Base-by-base conservation (phyloP, 208 protist genomes). In the Entamoeba dispar region DNA sequence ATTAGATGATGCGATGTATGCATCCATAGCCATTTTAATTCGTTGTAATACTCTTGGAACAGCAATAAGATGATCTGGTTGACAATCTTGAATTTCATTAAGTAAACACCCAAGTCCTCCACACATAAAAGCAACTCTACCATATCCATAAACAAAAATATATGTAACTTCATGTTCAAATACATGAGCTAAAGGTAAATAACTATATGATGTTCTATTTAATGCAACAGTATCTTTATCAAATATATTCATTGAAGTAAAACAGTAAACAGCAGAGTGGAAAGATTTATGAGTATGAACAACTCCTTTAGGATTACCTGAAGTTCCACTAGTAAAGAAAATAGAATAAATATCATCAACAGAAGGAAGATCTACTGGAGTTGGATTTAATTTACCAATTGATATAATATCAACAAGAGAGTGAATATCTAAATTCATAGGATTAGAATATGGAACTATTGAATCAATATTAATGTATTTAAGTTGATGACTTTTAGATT, bases 281-380 rank as follows among this genome's bases (percentile, higher is more conserved):
- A 93, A 38, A 49, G 93, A 91, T 8, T 49, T 61, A 27, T 94
- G 92, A 19, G 73, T 94, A 15, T 94, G 14, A 22, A 93, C 38
- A 49, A 86, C 94, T 43, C 94, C 94, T 47, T 95, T 95, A 15
- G 93, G 94, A 5, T 91, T 77, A 22, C 93, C 94, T 34, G 92
- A 90, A 4, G 94, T 95, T 31, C 94, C 94, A 92, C 51, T 92
- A 49, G 94, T 95, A 51, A 94, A 95, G 3, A 95, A 61, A 6
- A 95, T 69, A 15, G 92, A 91, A 19, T 22, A 47, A 6, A 93
- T 27, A 57, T 94, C 93, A 49, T 93, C 77, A 38, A 34, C 8
- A 38, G 19, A 10, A 38, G 61, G 61, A 38, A 86, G 31, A 5
- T 86, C 61, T 31, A 5, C 14, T 38, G 19, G 27, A 38, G 31